These are phyloP conservation scores for Ganoderma boninense DNA, from an alignment of 1,284 basidiomycete species.

Conservation along the genomic window DNA sequence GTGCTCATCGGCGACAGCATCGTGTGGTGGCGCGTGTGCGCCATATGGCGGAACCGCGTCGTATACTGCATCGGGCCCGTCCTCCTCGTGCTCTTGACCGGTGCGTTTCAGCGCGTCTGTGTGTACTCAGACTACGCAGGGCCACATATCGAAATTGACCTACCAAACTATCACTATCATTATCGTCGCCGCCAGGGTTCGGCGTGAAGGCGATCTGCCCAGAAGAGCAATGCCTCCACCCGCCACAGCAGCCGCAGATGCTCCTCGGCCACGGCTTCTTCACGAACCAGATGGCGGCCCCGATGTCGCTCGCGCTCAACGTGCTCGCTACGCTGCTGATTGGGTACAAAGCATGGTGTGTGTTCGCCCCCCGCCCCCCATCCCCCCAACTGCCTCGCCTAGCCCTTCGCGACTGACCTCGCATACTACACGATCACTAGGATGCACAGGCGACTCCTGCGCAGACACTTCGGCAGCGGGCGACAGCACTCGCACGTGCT, in stretches of 20 bases:
- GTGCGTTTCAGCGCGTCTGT: background rate
- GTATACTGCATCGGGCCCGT: background rate
- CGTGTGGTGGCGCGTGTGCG: constrained; percentile 4
- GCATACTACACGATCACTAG: background rate
- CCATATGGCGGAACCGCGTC: background rate
- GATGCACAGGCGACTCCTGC: background rate
- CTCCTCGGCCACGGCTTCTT: background rate
- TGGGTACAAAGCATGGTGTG: constrained; percentile 3
- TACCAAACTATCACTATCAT: background rate
- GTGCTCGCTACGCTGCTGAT: background rate
- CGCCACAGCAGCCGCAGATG: background rate
- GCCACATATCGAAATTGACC: background rate
- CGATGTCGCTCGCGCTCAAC: background rate
- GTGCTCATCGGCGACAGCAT: background rate
- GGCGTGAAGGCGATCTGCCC: background rate
- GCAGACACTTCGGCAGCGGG: background rate
- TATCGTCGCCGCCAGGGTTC: background rate
- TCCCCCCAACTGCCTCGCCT: background rate
- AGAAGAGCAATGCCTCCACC: background rate
- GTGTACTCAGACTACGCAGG: too few relatives aligned
- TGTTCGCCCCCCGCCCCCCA: too few relatives aligned
- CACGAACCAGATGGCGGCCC: background rate
- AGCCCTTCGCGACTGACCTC: background rate
- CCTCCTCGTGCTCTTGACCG: background rate
- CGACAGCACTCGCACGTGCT: background rate